Evolutionary conservation across 1,284 basidiomycete species (phyloP), one percentile per base, ranked within the genome.

Genomic region (Omphalotus olearius): DNA sequence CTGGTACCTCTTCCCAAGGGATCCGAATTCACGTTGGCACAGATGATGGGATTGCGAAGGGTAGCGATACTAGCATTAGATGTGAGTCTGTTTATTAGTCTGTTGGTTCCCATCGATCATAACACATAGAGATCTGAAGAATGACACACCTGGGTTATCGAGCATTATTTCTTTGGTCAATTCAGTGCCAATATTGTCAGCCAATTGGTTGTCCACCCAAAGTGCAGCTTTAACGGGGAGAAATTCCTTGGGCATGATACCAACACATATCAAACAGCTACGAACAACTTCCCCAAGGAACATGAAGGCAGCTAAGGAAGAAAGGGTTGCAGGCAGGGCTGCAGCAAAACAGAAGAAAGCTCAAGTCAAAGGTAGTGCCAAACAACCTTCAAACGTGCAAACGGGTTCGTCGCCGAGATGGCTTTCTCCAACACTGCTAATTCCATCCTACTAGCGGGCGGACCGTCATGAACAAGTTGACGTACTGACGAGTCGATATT

Each of bases 221-320:
- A 37, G 36, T 3, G 13, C 52, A 6, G 23, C 39, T 16, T n/a
- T 25, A 10, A 33, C 44, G 63, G 62, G 17, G 57, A 59, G 28
- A 40, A 47, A 57, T 45, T 47, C 56, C 41, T 55, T 57, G 47
- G 55, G 63, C 23, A 67, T 83, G n/a, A 71, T 88, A 37, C 83
- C 87, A 4, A 88, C 92, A 0, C 86, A 91, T 60, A 77, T 94
- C 63, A 96, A 95, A 64, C 91, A 93, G 55, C 67, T 94, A n/a
- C 79, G 78, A 18, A 95, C 92, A 0, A 84, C 83, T 18, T 79
- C 82, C 1, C 93, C 93, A 0, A 83, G 79, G 59, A 88, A 95
- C 62, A 84, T 89, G 74, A 85, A 79, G 59, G 76, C 72, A 20
- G 80, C 83, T 37, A 94, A 88, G 64, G 77, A 82, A 51, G 64